Conservation (phyloP, 2,329 filamentous ascomycete genomes). For the Ophiostoma sp. region DNA sequence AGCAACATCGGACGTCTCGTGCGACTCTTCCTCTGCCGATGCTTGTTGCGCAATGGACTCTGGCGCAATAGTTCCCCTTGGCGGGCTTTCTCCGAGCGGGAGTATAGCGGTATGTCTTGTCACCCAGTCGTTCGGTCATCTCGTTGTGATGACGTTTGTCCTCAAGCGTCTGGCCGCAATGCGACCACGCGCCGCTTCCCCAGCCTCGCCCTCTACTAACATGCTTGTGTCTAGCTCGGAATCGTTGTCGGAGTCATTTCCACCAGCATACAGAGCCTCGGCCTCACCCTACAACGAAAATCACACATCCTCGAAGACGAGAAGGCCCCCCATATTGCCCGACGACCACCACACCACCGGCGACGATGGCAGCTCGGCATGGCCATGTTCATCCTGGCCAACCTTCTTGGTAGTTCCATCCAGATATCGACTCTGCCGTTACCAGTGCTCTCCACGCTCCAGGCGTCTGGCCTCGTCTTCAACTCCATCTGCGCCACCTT, state of each 20-base stretch:
- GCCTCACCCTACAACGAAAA: slow-evolving; percentile 92
- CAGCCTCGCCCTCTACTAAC: slow-evolving; percentile 3
- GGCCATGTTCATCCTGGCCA: slow-evolving; percentile 93
- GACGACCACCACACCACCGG: slow-evolving; percentile 81
- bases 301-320: slow-evolving; percentile 97
- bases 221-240: slow-evolving; percentile 59
- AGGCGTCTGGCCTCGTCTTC: slow-evolving; percentile 94
- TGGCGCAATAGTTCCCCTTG: slow-evolving; percentile 63
- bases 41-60: slow-evolving; percentile 39
- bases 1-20: slow-evolving; percentile 19
- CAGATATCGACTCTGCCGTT: slow-evolving; percentile 95
- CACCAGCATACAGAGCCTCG: slow-evolving; percentile 90
- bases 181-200: not conserved
- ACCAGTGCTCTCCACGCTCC: slow-evolving; percentile 88
- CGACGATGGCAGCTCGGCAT: slow-evolving; percentile 96
- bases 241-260: slow-evolving; percentile 90
- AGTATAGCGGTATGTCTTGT: slow-evolving; percentile 61
- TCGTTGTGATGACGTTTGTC: not conserved
- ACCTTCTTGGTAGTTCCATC: slow-evolving; percentile 89
- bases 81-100: slow-evolving; percentile 71
- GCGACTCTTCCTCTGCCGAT: slow-evolving; percentile 35
- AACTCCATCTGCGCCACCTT: slow-evolving; percentile 96
- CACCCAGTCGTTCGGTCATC: not conserved
- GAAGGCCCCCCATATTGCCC: slow-evolving; percentile 71
- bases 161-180: not conserved